These are phyloP conservation scores for Ophiocordyceps australis DNA, from an alignment of 2,329 filamentous ascomycete genomes.

Conservation along the genomic window DNA sequence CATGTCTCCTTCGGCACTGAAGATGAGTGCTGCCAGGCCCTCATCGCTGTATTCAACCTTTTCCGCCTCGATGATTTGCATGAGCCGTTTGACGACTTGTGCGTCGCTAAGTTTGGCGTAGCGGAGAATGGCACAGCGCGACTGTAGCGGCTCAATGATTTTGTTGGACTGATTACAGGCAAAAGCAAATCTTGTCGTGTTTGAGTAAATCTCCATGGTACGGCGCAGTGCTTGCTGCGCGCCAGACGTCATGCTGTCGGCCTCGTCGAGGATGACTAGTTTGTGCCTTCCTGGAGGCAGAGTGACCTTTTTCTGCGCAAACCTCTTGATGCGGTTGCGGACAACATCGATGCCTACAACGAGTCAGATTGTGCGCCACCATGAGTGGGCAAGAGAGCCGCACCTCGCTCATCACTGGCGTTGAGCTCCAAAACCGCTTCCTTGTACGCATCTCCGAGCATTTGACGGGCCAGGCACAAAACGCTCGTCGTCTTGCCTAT, in stretches of 20 bases:
- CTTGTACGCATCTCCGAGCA: conserved; percentile 87
- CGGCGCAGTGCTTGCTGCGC: conserved; percentile 87
- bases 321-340: conserved; percentile 91
- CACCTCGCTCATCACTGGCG: conserved; percentile 83
- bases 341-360: conserved; percentile 78
- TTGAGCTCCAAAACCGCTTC: conserved; percentile 95
- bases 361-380: neutral
- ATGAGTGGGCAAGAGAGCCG: neutral
- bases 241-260: conserved; percentile 93
- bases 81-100: conserved; percentile 75
- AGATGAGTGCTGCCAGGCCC: conserved; percentile 86
- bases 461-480: conserved; percentile 76
- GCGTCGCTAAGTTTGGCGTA: conserved; percentile 85
- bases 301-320: conserved; percentile 97
- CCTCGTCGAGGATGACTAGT: conserved; percentile 92
- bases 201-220: conserved; percentile 98
- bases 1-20: conserved; percentile 97
- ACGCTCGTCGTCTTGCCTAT: conserved; percentile 98
- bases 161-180: conserved; percentile 98
- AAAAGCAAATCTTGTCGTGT: conserved; percentile 92
- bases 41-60: conserved; percentile 83
- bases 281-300: conserved; percentile 83
- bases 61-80: conserved; percentile 88
- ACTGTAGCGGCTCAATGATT: conserved; percentile 98
- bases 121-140: conserved; percentile 84